A percentile compares a stretch with the other conserved stretches of the same genome.
Evolutionary conservation across 2,329 filamentous ascomycete genomes (phyloP).

Genomic region (Claviceps purpurea): DNA sequence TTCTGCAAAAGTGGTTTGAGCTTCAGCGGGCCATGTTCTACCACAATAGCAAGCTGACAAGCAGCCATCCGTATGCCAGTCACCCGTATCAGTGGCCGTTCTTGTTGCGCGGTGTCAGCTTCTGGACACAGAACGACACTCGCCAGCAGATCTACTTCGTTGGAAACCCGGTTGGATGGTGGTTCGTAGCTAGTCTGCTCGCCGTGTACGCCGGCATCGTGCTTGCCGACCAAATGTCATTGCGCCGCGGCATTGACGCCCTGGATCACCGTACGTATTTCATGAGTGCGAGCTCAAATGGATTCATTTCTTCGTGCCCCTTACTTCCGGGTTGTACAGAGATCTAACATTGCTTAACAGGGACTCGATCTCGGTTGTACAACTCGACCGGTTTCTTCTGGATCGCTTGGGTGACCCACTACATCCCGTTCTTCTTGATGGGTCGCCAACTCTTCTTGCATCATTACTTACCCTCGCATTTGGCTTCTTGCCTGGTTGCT

Average conservation of each 20-base stretch:
- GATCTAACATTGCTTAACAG: conserved; percentile 31
- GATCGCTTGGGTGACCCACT: conserved; percentile 93
- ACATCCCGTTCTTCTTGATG: conserved; percentile 97
- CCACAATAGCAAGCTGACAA: conserved; percentile 96
- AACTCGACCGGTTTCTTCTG: conserved; percentile 99
- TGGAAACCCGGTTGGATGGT: conserved; percentile 94
- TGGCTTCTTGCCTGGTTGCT: conserved; percentile 80
- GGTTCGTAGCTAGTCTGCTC: conserved; percentile 82
- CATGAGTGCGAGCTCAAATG: background rate
- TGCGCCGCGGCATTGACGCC: conserved; percentile 85
- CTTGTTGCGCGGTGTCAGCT: conserved; percentile 89
- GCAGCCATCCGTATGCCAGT: conserved; percentile 90
- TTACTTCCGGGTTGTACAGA: background rate
- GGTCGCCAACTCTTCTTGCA: conserved; percentile 95
- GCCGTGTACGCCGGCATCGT: conserved; percentile 90
- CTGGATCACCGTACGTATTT: conserved; percentile 72
- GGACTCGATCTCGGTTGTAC: conserved; percentile 85
- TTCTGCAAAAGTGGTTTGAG: conserved; percentile 91
- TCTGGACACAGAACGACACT: conserved; percentile 96
- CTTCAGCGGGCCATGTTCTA: conserved; percentile 97
- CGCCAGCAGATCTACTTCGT: conserved; percentile 97
- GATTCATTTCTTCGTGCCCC: background rate
- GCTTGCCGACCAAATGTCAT: conserved; percentile 82
- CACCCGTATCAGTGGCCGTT: conserved; percentile 97
- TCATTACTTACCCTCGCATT: conserved; percentile 89